Base-by-base conservation (phyloP, 1,139 yeast genomes). In the Hyphopichia khmerensis region DNA sequence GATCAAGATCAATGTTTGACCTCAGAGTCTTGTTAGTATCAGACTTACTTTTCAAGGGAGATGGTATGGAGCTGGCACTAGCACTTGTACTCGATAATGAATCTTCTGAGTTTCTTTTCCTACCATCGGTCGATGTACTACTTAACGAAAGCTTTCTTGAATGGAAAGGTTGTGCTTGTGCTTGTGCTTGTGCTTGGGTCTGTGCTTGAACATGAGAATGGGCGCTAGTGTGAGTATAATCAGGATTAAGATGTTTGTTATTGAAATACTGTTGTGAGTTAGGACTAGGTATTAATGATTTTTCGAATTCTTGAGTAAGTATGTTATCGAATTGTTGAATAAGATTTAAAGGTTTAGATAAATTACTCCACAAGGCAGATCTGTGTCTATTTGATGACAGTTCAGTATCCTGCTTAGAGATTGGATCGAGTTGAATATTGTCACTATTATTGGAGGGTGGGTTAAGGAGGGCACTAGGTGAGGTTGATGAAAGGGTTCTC, bases 281-380 rank as follows among this genome's bases (percentile, higher is more conserved):
- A 21, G 19, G 49, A 9, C 38, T 32, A 10, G 55, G 56, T 3
- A 47, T 60, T 57, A 67, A 66, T 26, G 66, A 81, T 62, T 57
- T 78, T 52, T 84, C 91, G 48, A 85, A 71, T 56, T 84, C 91
- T 43, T 72, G 76, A 55, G 80, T 88, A 24, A 85, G 65, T 64
- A 84, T 70, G 39, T 77, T 78, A 58, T 85, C 93, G 53, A 85
- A 76, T 48, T 82, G 89, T 51, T 82, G 87, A 36, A 85, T 71
- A 44, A 84, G 68, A 35, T 72, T 77, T 38, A 84, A 67, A 1
- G 91, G 88, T 50, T 79, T 83, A 13, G 80, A 64, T n/a, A 68
- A 57, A 42, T 66, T 67, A 11, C 59, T 48, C 78, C 80, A 60
- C 19, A 72, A 41, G 27, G 63, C 57, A 24, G 67, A 61, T 31